These are phyloP conservation scores for Rhizomucor miehei DNA, from an alignment of 371 early-diverging fungal genomes.

Conservation along the genomic window DNA sequence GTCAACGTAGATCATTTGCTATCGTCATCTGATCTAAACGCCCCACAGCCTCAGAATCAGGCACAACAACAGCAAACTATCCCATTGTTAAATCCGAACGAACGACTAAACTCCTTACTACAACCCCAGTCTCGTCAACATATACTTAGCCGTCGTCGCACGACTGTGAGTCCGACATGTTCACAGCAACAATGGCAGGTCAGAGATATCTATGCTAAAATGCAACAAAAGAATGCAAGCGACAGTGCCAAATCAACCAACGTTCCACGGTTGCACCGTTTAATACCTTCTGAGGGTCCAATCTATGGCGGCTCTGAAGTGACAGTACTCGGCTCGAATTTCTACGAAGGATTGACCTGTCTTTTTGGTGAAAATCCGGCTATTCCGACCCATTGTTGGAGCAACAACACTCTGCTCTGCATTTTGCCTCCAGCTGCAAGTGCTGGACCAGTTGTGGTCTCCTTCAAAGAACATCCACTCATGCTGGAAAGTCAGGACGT, in stretches of 20 bases:
- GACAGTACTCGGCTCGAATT: constrained; percentile 67
- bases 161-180: neutral
- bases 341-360: constrained; percentile 64
- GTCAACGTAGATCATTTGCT: constrained; percentile 20
- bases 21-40: constrained; percentile 7
- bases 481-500: constrained; percentile 51
- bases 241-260: constrained; percentile 22
- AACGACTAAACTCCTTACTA: constrained; percentile 4
- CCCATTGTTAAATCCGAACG: neutral
- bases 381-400: constrained; percentile 60
- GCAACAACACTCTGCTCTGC: constrained; percentile 63
- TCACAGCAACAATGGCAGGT: constrained; percentile 24
- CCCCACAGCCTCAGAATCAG: constrained; percentile 4
- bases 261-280: constrained; percentile 44
- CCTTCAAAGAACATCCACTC: constrained; percentile 53
- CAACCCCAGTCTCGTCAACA: neutral
- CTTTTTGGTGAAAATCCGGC: constrained; percentile 69
- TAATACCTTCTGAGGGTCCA: constrained; percentile 71
- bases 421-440: constrained; percentile 65
- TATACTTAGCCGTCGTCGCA: constrained; percentile 8
- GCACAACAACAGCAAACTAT: constrained; percentile 17
- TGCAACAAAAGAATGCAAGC: constrained; percentile 23
- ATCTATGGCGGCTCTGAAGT: constrained; percentile 72
- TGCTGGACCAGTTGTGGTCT: constrained; percentile 70
- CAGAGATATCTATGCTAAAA: constrained; percentile 32